phyloP scores from a whole-genome alignment of 305 asterid genomes.

The Salvia sclarea region DNA sequence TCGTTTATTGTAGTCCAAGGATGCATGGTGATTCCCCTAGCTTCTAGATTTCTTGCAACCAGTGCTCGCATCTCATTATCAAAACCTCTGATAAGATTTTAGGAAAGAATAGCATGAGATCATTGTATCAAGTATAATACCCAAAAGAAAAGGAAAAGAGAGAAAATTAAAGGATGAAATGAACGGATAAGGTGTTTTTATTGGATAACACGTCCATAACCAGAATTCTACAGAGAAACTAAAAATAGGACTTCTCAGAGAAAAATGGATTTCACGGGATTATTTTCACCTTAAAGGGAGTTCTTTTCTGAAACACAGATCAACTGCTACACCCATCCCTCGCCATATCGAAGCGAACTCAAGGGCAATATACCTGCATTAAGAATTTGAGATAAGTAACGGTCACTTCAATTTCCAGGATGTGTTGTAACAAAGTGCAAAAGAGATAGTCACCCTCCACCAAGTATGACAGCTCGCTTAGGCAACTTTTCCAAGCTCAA shows the following conservation, averaged over 20 bases:
- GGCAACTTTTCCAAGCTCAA: slow-evolving; percentile 96
- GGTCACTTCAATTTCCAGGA: slow-evolving; percentile 16
- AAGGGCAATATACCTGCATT: slow-evolving; percentile 80
- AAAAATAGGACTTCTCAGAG: too few relatives aligned
- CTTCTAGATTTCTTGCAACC: slow-evolving; percentile 93
- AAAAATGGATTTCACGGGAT: slow-evolving; percentile 24
- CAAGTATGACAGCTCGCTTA: slow-evolving; percentile 77
- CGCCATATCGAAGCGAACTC: slow-evolving; percentile 99
- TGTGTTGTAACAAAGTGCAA: slow-evolving; percentile 13
- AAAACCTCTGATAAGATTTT: slow-evolving; percentile 62
- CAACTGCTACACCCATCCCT: slow-evolving; percentile 87
- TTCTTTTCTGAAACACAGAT: slow-evolving; percentile 80
- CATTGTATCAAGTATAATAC: not conserved
- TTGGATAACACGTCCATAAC: slow-evolving; percentile 3
- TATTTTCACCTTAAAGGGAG: slow-evolving; percentile 80
- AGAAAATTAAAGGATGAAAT: not conserved
- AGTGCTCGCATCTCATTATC: slow-evolving; percentile 92
- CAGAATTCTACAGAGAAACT: slow-evolving; percentile 17
- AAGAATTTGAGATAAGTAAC: slow-evolving; percentile 13
- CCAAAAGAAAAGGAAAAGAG: not conserved
- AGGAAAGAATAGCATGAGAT: slow-evolving; percentile 20
- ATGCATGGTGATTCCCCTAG: slow-evolving; percentile 84
- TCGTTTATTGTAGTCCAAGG: slow-evolving; percentile 72
- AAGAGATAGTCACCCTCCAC: slow-evolving; percentile 70
- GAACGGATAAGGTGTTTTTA: not conserved